A percentile compares a stretch with the other conserved stretches of the same genome.
phyloP scores from a whole-genome alignment of 768 basidiomycete species.

The Asterophora parasitica region DNA sequence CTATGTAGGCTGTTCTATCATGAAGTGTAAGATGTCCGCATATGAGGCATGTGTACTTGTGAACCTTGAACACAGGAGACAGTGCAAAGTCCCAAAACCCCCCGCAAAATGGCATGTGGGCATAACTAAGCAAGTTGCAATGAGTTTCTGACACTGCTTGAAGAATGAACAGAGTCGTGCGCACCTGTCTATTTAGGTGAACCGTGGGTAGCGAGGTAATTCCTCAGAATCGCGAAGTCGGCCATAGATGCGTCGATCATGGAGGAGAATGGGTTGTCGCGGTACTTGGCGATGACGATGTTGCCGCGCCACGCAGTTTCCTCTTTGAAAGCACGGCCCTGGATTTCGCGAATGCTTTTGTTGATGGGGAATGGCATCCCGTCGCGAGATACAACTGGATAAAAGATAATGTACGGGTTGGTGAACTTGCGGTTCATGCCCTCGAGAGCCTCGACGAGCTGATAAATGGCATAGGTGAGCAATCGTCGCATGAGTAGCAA shows the following conservation, averaged over 20 bases:
- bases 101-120: neutral
- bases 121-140: neutral
- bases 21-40: too few relatives aligned
- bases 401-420: conserved; percentile 79
- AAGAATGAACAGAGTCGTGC: neutral
- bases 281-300: conserved; percentile 71
- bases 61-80: neutral
- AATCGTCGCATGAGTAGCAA: neutral
- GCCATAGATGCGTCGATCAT: conserved; percentile 79
- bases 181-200: conserved; percentile 42
- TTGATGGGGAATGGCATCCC: conserved; percentile 81
- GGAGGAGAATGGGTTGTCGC: conserved; percentile 45
- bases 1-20: neutral
- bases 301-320: conserved; percentile 75
- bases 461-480: conserved; percentile 1
- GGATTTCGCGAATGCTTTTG: conserved; percentile 70
- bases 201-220: conserved; percentile 67
- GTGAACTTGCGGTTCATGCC: conserved; percentile 77
- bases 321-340: conserved; percentile 57
- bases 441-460: conserved; percentile 74
- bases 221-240: conserved; percentile 78
- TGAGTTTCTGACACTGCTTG: too few relatives aligned
- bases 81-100: neutral
- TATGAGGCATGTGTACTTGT: neutral
- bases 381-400: conserved; percentile 69